Evolutionary conservation across 257 asterid genomes (phyloP), one percentile per base, ranked within the genome.

Genomic region (Phtheirospermum japonicum): DNA sequence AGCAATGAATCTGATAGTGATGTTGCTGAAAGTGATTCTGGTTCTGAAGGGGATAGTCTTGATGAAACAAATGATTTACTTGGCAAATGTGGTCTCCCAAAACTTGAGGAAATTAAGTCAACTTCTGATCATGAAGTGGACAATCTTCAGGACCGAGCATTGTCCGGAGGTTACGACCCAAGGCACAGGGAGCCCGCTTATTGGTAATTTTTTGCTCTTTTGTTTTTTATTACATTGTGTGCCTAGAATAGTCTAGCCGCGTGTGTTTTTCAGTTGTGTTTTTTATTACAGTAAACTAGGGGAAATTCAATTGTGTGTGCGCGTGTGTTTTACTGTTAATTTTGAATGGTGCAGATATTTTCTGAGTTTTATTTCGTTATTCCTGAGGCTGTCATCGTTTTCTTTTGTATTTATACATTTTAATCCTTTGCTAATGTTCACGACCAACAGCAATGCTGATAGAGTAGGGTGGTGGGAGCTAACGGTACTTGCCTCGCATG

Each of bases 381-480:
- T 14, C 10, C 56, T 10, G 4, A 3, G 32, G 14, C 30, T 32
- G 20, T 23, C 28, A 33, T 16, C 20, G 11, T 50, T 37, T 59
- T 49, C 9, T 30, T 17, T 20, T 26, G 18, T 36, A 32, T n/a
- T 16, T 26, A 4, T n/a, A n/a, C 17, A 1, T 48, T n/a, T 30
- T 12, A 56, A 39, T 46, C 57, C 37, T 7, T 34, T 48, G n/a
- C 66, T 63, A 18, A 61, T 59, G 51, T 61, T 68, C 57, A 54
- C 17, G 70, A 43, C 55, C 54, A 55, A 78, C 89, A 89, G 99
- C 79, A 92, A 92, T 70, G 99, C 96, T 13, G 94, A 92, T 57
- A 72, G 75, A 69, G 87, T 81, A 37, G 89, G 96, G 72, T 92
- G 97, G 95, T 89, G 99, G 94, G 99, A 92, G 85, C 79, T 92